Base-by-base conservation (phyloP, 2,329 filamentous ascomycete genomes). In the Colletotrichum somersetense region DNA sequence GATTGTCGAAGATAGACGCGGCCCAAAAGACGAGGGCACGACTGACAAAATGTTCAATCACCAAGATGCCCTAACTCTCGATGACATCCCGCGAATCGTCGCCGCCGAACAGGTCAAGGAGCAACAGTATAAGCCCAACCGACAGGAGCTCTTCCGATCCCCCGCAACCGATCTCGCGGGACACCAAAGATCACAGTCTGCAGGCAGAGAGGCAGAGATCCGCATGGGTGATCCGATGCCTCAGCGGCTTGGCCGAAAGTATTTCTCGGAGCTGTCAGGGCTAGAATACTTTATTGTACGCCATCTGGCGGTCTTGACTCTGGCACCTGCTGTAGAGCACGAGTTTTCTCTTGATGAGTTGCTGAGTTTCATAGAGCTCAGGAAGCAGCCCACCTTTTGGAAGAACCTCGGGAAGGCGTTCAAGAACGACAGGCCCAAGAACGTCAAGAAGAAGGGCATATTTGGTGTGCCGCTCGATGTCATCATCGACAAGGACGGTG, bases 241-340 rank as follows among this genome's bases (percentile, higher is more conserved):
- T 7, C 85, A 88, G 72, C 87, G 83, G 63, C 82, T 85, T 79
- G 83, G 87, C 1, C 94, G 96, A 78, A 93, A 92, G 76, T 99
- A 97, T 83, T 99, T 99, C 80, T 98, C 96, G 0, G 96, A 99
- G 79, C 88, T 99, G 7, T 97, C 96, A 2, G 95, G 94, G 0
- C 85, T 99, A 40, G 96, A 99, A 79, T 98, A 98, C 80, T 98
- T 99, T 81, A 98, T 98, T 77, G 93, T 98, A 57, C 92, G 96
- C 35, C 96, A 98, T 77, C 91, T 98, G 68, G 96, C 96, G 12
- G 96, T 99, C 7, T 86, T 99, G 71, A 96, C 94, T 0, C 97
- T 99, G 91, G 94, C 97, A 75, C 95, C 96, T 8, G 87, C 98
- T 81, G 87, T 99, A 6, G 95, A 97, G 77, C 91, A 91, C 4